Base-by-base conservation (phyloP, 345 rosid genomes). In the Brassica incana region DNA sequence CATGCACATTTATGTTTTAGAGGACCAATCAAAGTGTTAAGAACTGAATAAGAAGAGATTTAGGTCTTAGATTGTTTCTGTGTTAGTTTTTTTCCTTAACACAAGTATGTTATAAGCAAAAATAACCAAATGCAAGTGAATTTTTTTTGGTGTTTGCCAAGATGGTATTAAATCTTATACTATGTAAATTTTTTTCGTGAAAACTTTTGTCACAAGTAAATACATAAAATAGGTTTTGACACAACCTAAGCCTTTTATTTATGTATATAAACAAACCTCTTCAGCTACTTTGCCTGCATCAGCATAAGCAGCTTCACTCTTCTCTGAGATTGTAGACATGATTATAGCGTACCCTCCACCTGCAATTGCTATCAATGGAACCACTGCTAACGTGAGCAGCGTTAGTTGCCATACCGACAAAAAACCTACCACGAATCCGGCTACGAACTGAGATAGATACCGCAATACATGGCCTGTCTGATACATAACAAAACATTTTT, bases 401-500 rank as follows among this genome's bases (percentile, higher is more conserved):
- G 97, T 88, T 52, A 93, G 90, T 73, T 93, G 90, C 94, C 98
- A 93, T 6, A 91, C 90, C 0, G 93, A 90, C 40, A 67, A 50
- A 78, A 93, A 93, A 35, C 91, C 98, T 3, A 93, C 48, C 16
- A 77, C 89, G 67, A 90, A 91, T 30, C 97, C 97, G 9, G 83
- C 88, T 0, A 84, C 5, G 77, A 91, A 90, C 83, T 91, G 95
- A 30, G 85, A 84, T 56, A 94, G 82, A 48, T 90, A 94, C 10
- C 94, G 92, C 63, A 94, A 36, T 14, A 91, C 84, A 81, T 93
- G 97, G 33, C 87, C 97, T 76, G 89, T 88, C 97, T 91, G 88
- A 87, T 61, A 56, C 71, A 45, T 11, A 52, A 61, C n/a, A 72
- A 65, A 72, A 36, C 40, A 33, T 64, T 32, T 48, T 67, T 32